Base-by-base conservation (phyloP, 1,284 basidiomycete species). In the Malassezia dermatis region DNA sequence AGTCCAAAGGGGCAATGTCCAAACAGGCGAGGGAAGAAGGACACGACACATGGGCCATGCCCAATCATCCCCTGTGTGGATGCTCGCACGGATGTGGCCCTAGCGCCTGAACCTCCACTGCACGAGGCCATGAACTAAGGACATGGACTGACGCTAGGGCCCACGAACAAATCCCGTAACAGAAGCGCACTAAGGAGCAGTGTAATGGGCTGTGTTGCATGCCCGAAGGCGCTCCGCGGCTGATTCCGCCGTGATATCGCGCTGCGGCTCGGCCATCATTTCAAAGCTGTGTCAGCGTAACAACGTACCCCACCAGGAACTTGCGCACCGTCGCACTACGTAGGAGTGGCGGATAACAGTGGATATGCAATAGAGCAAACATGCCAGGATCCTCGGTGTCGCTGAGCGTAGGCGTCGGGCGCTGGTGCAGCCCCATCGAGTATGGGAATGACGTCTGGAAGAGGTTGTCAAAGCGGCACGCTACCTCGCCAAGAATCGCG, bases 171-270 rank as follows among this genome's bases (percentile, higher is more conserved):
- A 26, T 26, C 8, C 28, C 11, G 28, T 8, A 4, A 2, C 5
- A 10, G 8, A 6, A 4, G 8, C 32, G n/a, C 32, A 13, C n/a
- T 4, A 34, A 13, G 32, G n/a, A n/a, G 32, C 32, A 34, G 62
- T 52, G 40, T 66, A 71, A 39, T 71, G 68, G 8, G 41, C 48
- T 17, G 62, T 52, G 15, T 48, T 49, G 48, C 65, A 69, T 11
- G 61, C 79, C 27, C 83, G 77, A 51, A 94, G 76, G 34, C 81
- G 79, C 59, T 76, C 70, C 0, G 89, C 89, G 7, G 89, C 89
- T 74, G 89, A 86, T 71, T 95, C 91, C 0, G 89, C 82, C 0
- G 89, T 91, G 34, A 94, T 78, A 72, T 95, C 90, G 2, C 90
- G 80, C 78, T 95, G 90, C 1, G 86, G 81, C 75, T 95, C 89